These are phyloP conservation scores for Cordyceps farinosa DNA, from an alignment of 2,329 filamentous ascomycete genomes.

Conservation along the genomic window DNA sequence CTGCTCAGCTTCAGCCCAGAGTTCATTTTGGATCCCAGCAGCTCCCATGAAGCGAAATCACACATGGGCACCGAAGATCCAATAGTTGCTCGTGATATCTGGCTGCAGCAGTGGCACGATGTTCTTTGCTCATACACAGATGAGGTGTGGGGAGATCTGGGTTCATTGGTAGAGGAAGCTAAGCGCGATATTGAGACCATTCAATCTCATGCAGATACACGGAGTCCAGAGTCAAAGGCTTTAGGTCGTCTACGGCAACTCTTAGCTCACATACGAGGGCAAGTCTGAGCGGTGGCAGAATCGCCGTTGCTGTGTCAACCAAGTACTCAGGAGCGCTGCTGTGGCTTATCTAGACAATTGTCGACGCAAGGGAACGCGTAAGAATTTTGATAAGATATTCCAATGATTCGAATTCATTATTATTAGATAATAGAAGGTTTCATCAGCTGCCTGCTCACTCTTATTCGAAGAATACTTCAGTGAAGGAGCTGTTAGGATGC, in stretches of 20 bases:
- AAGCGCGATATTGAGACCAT: constrained; percentile 50
- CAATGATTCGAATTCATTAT: neutral
- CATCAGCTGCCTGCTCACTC: neutral
- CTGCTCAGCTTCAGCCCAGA: constrained; percentile 50
- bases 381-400: neutral
- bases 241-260: constrained; percentile 36
- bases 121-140: constrained; percentile 57
- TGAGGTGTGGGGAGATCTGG: constrained; percentile 65
- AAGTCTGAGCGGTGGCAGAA: constrained; percentile 19
- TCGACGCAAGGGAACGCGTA: neutral
- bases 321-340: neutral
- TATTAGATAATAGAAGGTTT: neutral
- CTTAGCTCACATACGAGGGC: constrained; percentile 36
- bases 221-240: constrained; percentile 26
- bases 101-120: constrained; percentile 54
- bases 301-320: constrained; percentile 20
- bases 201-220: constrained; percentile 7
- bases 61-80: constrained; percentile 40
- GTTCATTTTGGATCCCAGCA: constrained; percentile 31
- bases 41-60: constrained; percentile 21
- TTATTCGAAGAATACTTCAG: neutral
- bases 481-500: neutral
- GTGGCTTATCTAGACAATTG: neutral
- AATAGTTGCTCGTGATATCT: constrained; percentile 39
- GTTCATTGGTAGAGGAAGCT: constrained; percentile 54